Evolutionary conservation across 306 rosid species (phyloP), one percentile per base, ranked within the genome.

Genomic region (Cicer judaicum): DNA sequence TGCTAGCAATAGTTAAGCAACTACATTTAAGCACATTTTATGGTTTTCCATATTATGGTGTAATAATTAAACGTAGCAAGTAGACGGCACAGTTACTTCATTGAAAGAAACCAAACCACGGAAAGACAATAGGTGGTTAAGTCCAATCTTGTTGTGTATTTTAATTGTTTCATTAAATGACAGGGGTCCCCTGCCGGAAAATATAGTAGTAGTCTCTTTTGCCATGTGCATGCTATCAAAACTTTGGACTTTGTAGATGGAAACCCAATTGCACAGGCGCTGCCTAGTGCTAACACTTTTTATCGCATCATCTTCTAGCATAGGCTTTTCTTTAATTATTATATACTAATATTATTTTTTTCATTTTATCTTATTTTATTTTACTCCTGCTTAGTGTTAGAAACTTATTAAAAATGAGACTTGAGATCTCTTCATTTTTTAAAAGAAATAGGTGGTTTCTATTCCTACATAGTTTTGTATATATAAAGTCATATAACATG

Each of bases 81-180:
- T 24, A 21, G 40, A 56, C 9, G 11, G 9, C 7, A 12, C 9
- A 29, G 40, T 29, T 59, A 4, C 6, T 2, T 59, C 9, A 12
- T 12, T 29, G 42, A 29, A 59, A 59, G 62, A 5, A 29, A 29
- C 15, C 40, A 57, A 11, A 6, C 15, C 40, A 24, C 15, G 1
- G 34, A 57, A 56, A 57, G 14, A 8, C 15, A 24, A 8, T 11
- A 57, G 5, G 42, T 12, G 5, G 42, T 12, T 11, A 29, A 24
- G 41, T 11, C 5, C 9, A 59, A 24, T 59, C 29, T 59, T 59
- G 64, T 59, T 6, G 42, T 29, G 5, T 59, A 8, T 59, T 24
- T 57, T 54, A 16, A 54, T 54, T 54, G 60, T 8, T 16, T 16
- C 24, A 52, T 52, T 56, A 19, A 56, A 56, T 56, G 63, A 21